Evolutionary conservation across 176 grass and related monocot species (phyloP), one percentile per base, ranked within the genome.

Genomic region (Carex cristatella): DNA sequence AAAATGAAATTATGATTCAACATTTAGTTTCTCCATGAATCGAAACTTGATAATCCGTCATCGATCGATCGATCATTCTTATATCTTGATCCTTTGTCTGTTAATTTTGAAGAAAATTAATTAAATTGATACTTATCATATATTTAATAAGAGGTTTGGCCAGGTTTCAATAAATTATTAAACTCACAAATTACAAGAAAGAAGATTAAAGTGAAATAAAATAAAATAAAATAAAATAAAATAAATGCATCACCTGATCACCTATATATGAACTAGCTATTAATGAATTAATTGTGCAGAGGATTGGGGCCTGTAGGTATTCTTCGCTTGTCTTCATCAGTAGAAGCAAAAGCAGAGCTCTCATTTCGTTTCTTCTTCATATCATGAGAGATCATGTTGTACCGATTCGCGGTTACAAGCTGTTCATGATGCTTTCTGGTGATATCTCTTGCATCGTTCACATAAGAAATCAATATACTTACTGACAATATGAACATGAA

Each of bases 251-350:
- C 5, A 27, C 48, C 8, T 7, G 1, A 46, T 14, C 5, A 42
- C 9, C 86, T 82, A 81, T 55, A 61, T 35, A 35, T 35, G 2
- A 1, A 35, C 23, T 23, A 23, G 23, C 23, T 10, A 35, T 37
- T 1, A 69, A 69, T 69, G 15, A 42, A 71, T 71, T 42, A 71
- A 46, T 94, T 94, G 85, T 94, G 92, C 57, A 94, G 30, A 13
- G 92, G 92, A 81, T 94, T 94, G 10, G 89, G 40, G 63, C 89
- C 89, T 42, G 87, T 89, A 15, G 89, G 92, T 67, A 91, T 82
- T 46, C 53, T 88, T 46, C 89, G 35, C 81, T 87, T 86, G 70
- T 90, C 85, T 7, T 89, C 90, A 31, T 54, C 84, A 61, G 5
- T 57, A 18, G 35, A 2, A 38, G 13, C 71, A 51, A 1, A 54